Conservation (phyloP, 1,284 basidiomycete genomes). For the Pseudozyma pruni region DNA sequence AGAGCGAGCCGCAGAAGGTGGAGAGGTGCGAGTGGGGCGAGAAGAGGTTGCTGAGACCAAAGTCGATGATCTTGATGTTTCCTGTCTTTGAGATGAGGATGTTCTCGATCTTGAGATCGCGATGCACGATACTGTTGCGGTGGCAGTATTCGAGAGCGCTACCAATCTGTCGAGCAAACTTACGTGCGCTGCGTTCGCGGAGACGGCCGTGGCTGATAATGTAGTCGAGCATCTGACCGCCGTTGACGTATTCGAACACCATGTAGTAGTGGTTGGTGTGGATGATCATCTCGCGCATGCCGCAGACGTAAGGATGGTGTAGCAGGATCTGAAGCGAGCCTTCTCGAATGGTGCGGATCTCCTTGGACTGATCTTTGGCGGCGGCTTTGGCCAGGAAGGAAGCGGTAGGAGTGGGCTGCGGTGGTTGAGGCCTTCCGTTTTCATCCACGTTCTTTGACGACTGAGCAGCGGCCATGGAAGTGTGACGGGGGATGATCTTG, state of each 20-base stretch:
- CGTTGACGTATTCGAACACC: conserved; percentile 98
- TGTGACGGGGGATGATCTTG: conserved; percentile 92
- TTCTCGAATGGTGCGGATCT: conserved; percentile 93
- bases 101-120: conserved; percentile 99
- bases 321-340: conserved; percentile 91
- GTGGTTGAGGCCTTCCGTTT: conserved; percentile 68
- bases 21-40: conserved; percentile 84
- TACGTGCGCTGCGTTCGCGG: conserved; percentile 91
- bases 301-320: conserved; percentile 97
- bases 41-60: conserved; percentile 96
- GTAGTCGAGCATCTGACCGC: conserved; percentile 99
- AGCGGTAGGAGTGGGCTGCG: conserved; percentile 42
- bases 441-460: conserved; percentile 63
- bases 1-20: conserved; percentile 96
- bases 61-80: conserved; percentile 99
- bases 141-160: conserved; percentile 97
- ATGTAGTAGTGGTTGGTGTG: conserved; percentile 87
- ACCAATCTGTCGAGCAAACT: conserved; percentile 96
- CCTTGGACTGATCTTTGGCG: conserved; percentile 91
- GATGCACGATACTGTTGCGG: conserved; percentile 95
- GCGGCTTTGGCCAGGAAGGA: conserved; percentile 61
- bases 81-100: conserved; percentile 98
- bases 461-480: conserved; percentile 71
- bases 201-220: conserved; percentile 98
- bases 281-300: conserved; percentile 90